Percentiles rank a stretch among this genome's conserved stretches.
Conservation (phyloP, 768 basidiomycete genomes). For the Tephrocybe sp. region DNA sequence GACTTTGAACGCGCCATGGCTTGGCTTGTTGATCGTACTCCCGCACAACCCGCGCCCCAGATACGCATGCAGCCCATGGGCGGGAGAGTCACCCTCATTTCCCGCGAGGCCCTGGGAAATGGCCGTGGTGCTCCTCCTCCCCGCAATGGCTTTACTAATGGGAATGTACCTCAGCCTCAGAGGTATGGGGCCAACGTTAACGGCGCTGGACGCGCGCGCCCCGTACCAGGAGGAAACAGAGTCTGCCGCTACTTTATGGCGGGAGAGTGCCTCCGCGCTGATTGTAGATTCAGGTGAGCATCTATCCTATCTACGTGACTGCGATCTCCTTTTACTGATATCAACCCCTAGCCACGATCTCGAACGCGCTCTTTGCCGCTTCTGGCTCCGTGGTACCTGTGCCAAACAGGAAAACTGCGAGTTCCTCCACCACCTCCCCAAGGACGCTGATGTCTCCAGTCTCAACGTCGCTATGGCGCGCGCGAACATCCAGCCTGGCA, state of each 20-base stretch:
- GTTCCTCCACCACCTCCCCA: constrained; percentile 90
- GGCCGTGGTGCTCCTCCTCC: constrained; percentile 40
- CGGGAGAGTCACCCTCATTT: constrained; percentile 65
- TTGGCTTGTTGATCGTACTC: constrained; percentile 80
- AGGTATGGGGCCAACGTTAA: constrained; percentile 43
- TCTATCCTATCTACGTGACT: neutral
- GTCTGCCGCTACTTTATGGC: constrained; percentile 97
- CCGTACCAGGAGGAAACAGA: constrained; percentile 61
- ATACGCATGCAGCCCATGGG: constrained; percentile 63
- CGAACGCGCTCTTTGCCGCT: constrained; percentile 91
- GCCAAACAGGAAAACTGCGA: constrained; percentile 97
- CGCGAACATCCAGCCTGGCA: constrained; percentile 56
- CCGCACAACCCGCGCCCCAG: constrained; percentile 43
- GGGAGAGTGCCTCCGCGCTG: constrained; percentile 92
- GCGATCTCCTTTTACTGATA: constrained; percentile 1
- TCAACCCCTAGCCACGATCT: constrained; percentile 75
- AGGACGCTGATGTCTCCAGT: constrained; percentile 77
- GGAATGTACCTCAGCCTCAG: constrained; percentile 36
- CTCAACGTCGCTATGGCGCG: constrained; percentile 68
- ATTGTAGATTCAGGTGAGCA: constrained; percentile 94
- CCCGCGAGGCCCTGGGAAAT: constrained; percentile 49
- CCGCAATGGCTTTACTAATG: constrained; percentile 28
- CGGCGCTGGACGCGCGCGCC: constrained; percentile 41
- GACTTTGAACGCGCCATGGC: constrained; percentile 97
- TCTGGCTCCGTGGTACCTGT: constrained; percentile 97